Base-by-base conservation (phyloP, 768 basidiomycete genomes). In the Pleurotus pulmonarius region DNA sequence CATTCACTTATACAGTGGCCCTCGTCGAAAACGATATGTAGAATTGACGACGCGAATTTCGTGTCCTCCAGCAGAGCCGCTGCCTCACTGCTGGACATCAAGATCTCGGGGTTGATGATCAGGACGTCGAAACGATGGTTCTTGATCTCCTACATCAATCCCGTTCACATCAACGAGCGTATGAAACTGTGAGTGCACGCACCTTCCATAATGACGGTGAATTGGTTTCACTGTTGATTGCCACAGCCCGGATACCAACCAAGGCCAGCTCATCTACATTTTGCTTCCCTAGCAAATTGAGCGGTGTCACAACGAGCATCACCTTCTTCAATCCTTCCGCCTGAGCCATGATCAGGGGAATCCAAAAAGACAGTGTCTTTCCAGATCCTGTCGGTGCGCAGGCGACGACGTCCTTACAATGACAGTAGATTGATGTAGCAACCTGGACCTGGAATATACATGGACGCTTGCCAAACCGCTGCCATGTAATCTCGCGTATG, bases 361-460 rank as follows among this genome's bases (percentile, higher is more conserved):
- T 47, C 46, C 56, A 56, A 47, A 56, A 56, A 8, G 56, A 49
- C 6, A 56, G 1, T 22, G 56, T 49, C 34, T 56, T 56, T n/a
- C 56, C 56, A 18, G 44, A 15, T 6, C 55, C 55, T 7, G 55
- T 56, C 7, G 8, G 48, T 3, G 44, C 44, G 15, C 43, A 24
- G 24, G 12, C 16, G 8, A 56, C 40, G 47, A 20, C 16, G 22
- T 56, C 43, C 26, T 56, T 56, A 43, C 44, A 2, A 9, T 15
- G n/a, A 46, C 3, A 46, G 9, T 16, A 46, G 44, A 20, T 20
- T 3, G 4, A 15, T 16, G 8, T 11, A 1, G 44, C 44, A 8
- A 16, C 44, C 22, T 16, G 8, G 11, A 46, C 22, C 16, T 46
- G 44, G 16, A 46, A 46, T 15, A 12, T 9, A 18, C 44, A 46